Percentiles rank a stretch among this genome's conserved stretches.
Conservation (phyloP, 1,139 yeast genomes). For the Yamadazyma siamensis region DNA sequence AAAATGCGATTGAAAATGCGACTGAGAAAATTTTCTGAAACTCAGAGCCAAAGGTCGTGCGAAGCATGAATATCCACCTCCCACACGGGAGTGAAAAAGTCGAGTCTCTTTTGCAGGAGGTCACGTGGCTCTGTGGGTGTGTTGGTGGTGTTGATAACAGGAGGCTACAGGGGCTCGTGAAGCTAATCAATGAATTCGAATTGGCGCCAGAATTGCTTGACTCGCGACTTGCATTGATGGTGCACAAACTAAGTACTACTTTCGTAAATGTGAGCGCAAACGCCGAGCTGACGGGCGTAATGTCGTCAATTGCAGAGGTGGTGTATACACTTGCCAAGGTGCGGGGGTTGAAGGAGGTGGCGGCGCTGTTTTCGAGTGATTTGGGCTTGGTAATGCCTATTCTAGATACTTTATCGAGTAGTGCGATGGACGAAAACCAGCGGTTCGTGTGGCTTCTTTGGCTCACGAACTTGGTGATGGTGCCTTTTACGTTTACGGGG, state of each 20-base stretch:
- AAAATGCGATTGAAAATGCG: no score
- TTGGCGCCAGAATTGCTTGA: constrained; percentile 54
- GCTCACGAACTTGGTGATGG: constrained; percentile 64
- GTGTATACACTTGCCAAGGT: constrained; percentile 63
- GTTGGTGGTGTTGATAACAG: no score
- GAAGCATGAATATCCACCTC: no score
- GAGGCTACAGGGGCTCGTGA: no score
- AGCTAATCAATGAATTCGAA: constrained; percentile 46
- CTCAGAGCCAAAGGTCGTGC: constrained; percentile 1
- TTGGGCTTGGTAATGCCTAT: constrained; percentile 45
- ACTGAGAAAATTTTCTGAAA: no score
- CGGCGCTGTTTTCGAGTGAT: constrained; percentile 59
- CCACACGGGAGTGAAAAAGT: no score
- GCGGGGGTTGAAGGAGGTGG: constrained; percentile 59
- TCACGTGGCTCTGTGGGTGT: no score
- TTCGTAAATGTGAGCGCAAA: background rate
- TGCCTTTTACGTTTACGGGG: constrained; percentile 62
- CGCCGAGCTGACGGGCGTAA: background rate
- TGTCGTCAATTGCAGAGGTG: constrained; percentile 20
- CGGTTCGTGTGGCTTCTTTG: constrained; percentile 63
- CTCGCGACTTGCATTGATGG: constrained; percentile 1
- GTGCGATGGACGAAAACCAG: constrained; percentile 46
- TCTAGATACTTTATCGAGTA: constrained; percentile 17
- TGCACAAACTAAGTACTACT: background rate
- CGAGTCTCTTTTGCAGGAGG: no score